Evolutionary conservation across 495 filamentous ascomycete species (phyloP).

Genomic region (Podospora pseudoanserina): DNA sequence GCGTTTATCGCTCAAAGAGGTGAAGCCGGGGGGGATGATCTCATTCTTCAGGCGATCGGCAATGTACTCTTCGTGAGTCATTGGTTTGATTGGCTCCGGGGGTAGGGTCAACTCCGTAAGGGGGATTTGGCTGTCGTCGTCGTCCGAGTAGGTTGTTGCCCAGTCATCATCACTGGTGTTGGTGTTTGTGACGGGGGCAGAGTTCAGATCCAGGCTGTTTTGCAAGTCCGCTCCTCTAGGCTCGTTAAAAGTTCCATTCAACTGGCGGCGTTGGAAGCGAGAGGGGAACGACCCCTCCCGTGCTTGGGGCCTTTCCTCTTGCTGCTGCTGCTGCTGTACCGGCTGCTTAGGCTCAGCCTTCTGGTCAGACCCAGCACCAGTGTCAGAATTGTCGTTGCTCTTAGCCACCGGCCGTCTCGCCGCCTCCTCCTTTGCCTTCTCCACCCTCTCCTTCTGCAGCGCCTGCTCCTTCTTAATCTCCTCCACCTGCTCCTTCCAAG

Average conservation of each 20-base stretch:
- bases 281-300: not conserved
- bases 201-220: conserved; percentile 5
- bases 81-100: conserved; percentile 38
- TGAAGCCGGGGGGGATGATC: conserved; percentile 64
- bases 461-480: conserved; percentile 22
- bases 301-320: not conserved
- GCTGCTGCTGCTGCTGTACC: not conserved
- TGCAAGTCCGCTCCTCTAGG: not conserved
- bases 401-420: conserved; percentile 17
- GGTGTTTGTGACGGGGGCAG: not conserved
- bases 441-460: conserved; percentile 11
- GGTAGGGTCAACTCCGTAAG: conserved; percentile 16
- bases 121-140: not conserved
- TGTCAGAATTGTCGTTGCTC: conserved; percentile 7
- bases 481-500: conserved; percentile 32
- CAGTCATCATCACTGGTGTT: conserved; percentile 21
- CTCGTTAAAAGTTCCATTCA: not conserved
- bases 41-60: conserved; percentile 55
- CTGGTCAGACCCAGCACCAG: conserved; percentile 9
- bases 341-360: not conserved
- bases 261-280: not conserved
- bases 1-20: conserved; percentile 51
- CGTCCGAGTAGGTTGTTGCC: not conserved
- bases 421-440: not conserved
- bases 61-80: conserved; percentile 63